Evolutionary conservation across 2,329 filamentous ascomycete species (phyloP).

Genomic region (Neobulgaria alba): DNA sequence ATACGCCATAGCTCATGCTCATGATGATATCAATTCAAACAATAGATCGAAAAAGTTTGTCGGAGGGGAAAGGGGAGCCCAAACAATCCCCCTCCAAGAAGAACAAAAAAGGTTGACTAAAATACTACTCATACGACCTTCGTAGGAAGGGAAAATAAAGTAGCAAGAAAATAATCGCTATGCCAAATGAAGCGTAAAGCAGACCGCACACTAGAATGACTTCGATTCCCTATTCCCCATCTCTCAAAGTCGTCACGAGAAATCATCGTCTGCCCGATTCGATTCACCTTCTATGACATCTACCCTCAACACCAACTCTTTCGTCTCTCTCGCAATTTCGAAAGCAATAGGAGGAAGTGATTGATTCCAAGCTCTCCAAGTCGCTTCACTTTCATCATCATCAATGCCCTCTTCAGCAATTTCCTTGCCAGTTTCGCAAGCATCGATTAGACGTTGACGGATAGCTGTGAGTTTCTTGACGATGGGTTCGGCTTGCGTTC

Average conservation of each 20-base stretch:
- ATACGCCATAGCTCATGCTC: no score
- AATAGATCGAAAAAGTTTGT: no score
- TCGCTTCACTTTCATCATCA: conserved; percentile 43
- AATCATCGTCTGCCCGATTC: conserved; percentile 22
- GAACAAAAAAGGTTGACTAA: no score
- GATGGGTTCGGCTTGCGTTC: conserved; percentile 41
- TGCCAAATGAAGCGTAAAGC: no score
- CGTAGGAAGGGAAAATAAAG: no score
- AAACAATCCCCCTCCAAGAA: no score
- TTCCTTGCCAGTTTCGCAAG: conserved; percentile 51
- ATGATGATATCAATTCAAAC: no score
- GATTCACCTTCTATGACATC: conserved; percentile 30
- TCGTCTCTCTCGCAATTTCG: conserved; percentile 73
- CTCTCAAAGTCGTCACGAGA: conserved; percentile 20
- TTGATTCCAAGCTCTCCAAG: conserved; percentile 57
- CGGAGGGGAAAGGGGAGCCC: no score
- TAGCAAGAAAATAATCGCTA: neutral
- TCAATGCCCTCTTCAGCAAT: conserved; percentile 46
- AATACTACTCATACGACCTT: no score
- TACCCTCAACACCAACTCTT: conserved; percentile 54
- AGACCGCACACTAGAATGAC: neutral
- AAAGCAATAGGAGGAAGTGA: conserved; percentile 78
- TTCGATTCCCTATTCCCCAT: neutral
- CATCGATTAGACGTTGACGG: conserved; percentile 55
- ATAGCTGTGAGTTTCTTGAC: conserved; percentile 52